Percentiles rank a stretch among this genome's conserved stretches.
phyloP scores from a whole-genome alignment of 2,329 filamentous ascomycete species.

The Botrytis fragariae region DNA sequence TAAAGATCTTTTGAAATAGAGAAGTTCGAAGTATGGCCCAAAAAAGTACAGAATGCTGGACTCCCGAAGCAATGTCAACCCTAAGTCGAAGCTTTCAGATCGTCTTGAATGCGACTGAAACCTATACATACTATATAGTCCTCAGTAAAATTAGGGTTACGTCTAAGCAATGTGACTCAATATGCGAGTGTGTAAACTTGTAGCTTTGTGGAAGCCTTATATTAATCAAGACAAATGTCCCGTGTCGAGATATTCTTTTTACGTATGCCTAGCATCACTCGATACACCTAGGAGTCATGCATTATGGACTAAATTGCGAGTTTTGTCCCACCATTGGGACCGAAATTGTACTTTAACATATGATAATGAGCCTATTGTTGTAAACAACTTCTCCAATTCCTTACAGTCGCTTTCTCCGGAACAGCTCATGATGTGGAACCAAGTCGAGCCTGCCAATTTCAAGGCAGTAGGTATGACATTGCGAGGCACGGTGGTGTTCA shows the following conservation, averaged over 20 bases:
- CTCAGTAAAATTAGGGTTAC: too few species aligned
- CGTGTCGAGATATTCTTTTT: background rate
- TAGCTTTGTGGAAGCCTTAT: background rate
- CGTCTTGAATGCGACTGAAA: too few species aligned
- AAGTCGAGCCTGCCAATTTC: background rate
- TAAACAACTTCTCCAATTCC: fast-evolving
- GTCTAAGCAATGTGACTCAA: too few species aligned
- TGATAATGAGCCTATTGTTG: background rate
- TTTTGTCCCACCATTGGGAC: background rate
- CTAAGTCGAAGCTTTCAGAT: too few species aligned
- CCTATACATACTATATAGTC: too few species aligned
- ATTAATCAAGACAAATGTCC: background rate
- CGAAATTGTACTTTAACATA: background rate
- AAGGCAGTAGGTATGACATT: background rate
- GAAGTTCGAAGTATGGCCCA: too few species aligned
- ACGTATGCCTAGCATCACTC: background rate
- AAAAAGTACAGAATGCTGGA: too few species aligned
- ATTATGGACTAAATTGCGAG: background rate
- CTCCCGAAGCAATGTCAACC: too few species aligned
- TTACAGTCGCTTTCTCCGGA: background rate
- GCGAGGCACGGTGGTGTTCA: background rate
- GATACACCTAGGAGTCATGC: background rate
- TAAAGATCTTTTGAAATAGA: too few species aligned
- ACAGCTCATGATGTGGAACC: background rate
- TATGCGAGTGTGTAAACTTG: too few species aligned